These are phyloP conservation scores for Furcasterigmium furcatum DNA, from an alignment of 2,329 filamentous ascomycete species.

Conservation along the genomic window DNA sequence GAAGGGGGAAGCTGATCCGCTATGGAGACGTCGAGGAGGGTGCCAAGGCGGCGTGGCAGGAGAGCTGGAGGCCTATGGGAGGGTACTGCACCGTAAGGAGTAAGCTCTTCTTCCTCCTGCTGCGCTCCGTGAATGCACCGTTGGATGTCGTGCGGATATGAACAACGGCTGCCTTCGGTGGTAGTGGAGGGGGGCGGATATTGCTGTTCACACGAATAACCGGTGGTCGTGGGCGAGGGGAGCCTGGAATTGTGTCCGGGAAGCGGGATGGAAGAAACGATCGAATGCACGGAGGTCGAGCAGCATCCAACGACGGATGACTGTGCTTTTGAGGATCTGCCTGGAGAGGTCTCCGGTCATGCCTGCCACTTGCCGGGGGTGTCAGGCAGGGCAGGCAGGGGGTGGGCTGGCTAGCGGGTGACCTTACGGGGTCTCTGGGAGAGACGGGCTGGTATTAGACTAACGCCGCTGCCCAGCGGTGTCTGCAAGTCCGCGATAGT, in stretches of 20 bases:
- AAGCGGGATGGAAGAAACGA: not conserved
- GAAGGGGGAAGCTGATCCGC: not conserved
- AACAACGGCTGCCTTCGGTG: too few relatives aligned
- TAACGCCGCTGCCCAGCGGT: too few relatives aligned
- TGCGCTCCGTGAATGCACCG: too few relatives aligned
- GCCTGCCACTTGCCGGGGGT: not conserved
- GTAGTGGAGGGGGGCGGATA: not conserved
- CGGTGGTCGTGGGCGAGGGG: not conserved
- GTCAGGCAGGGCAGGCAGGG: not conserved
- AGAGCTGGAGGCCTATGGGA: not conserved
- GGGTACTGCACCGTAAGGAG: too few relatives aligned
- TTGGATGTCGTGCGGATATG: too few relatives aligned
- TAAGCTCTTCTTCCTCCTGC: too few relatives aligned
- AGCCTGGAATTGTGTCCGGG: not conserved
- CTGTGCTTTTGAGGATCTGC: conserved; percentile 1
- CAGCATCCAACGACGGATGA: not conserved
- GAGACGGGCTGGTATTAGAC: too few relatives aligned
- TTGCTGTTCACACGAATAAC: not conserved
- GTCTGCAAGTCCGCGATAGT: too few relatives aligned
- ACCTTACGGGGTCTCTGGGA: too few relatives aligned
- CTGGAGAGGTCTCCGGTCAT: not conserved
- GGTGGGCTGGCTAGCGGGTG: not conserved
- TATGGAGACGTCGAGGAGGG: too few relatives aligned
- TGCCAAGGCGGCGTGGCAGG: not conserved
- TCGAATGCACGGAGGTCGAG: not conserved